phyloP scores from a whole-genome alignment of 495 filamentous ascomycete species.

The Neurospora terricola region DNA sequence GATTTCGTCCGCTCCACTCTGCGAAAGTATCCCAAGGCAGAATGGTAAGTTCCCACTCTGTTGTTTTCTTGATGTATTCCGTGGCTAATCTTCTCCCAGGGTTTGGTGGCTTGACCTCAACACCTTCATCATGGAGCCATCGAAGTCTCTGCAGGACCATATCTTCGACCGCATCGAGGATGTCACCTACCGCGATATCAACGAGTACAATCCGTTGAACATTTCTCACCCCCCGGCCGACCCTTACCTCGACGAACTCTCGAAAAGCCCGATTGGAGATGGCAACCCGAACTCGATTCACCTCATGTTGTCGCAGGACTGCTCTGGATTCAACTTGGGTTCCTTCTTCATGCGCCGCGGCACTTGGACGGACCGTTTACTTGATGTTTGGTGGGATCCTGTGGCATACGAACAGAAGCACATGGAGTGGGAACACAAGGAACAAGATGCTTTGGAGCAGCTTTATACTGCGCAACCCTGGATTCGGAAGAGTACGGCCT shows the following conservation, averaged over 20 bases:
- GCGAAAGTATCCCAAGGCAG: constrained; percentile 86
- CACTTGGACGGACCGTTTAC: constrained; percentile 79
- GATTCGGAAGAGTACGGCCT: constrained; percentile 80
- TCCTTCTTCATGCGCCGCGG: constrained; percentile 86
- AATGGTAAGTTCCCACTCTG: constrained; percentile 59
- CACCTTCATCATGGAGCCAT: constrained; percentile 96
- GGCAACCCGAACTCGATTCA: constrained; percentile 65
- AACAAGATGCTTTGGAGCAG: constrained; percentile 90
- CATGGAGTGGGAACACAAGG: constrained; percentile 99
- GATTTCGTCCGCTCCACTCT: constrained; percentile 88
- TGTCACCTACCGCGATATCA: constrained; percentile 90
- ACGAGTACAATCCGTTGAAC: constrained; percentile 89
- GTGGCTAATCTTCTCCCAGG: constrained; percentile 42
- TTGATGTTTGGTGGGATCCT: constrained; percentile 99
- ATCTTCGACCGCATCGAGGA: constrained; percentile 71
- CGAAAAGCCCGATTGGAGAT: constrained; percentile 65
- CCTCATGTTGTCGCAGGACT: constrained; percentile 86
- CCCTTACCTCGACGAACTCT: constrained; percentile 60
- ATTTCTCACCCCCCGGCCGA: constrained; percentile 73
- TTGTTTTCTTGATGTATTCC: neutral
- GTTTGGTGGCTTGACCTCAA: constrained; percentile 99
- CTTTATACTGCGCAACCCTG: constrained; percentile 87
- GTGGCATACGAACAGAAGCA: constrained; percentile 97
- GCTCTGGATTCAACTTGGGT: constrained; percentile 90
- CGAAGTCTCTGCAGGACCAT: constrained; percentile 80